Evolutionary conservation across 2,329 filamentous ascomycete species (phyloP), one percentile per base, ranked within the genome.

Genomic region (Thelonectria rubi): DNA sequence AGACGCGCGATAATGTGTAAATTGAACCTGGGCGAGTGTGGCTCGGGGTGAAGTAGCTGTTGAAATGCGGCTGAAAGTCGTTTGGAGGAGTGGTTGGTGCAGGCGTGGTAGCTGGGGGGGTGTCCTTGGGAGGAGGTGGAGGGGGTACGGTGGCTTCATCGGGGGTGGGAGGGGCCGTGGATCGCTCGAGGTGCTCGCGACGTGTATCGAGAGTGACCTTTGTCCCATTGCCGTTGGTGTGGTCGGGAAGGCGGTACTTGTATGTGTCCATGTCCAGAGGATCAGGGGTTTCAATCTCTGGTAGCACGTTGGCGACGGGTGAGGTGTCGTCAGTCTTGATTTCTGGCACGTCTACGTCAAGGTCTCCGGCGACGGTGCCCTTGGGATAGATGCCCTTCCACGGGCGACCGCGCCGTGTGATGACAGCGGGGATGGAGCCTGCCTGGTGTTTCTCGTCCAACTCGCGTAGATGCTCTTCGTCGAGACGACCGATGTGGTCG

Each of bases 1-100:
- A 97, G 34, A 91, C 91, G 46, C 94, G 88, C 2, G 93, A 97
- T 60, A 99, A 86, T 2, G 95, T 97, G 78, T 97, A 97, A 68
- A 98, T 93, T 37, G 94, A 98, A 43, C 91, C 91, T 3, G 93
- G 84, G 12, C 93, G 86, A 60, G 86, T 86, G 47, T 88, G 81
- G 20, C 86, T 86, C 5, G 87, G 86, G 39, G 89, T 88, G 75
- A 92, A 92, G 75, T 91, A 91, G 39, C 84, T 81, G 40, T 82
- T 79, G 32, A 84, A 78, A 57, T 86, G 84, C 45, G 82, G 78
- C 15, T 81, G 80, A 65, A 80, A 84, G 30, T 82, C 79, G 62
- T 77, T 76, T 11, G 78, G 62, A 53, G 76, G 57, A 3, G 73
- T 72, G 8, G 72, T 66, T 3, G 72, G 65, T 1, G 72, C 69